Conservation (phyloP, 1,284 basidiomycete species). For the Ganoderma meredithae region DNA sequence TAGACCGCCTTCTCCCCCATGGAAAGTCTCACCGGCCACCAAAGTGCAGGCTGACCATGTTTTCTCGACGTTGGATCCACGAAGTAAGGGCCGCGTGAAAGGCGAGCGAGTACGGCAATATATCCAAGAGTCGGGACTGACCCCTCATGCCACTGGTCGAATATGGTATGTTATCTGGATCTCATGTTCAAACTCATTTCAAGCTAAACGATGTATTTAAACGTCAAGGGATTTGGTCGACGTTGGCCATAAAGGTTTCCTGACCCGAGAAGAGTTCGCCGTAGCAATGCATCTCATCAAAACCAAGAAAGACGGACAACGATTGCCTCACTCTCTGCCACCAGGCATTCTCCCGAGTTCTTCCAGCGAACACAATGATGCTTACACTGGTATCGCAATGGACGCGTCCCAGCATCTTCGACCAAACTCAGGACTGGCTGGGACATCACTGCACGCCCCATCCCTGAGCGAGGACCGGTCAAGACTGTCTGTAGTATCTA, state of each 20-base stretch:
- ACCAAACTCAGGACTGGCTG: slow-evolving; percentile 1
- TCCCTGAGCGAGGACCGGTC: slow-evolving; percentile 15
- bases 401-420: slow-evolving; percentile 9
- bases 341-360: slow-evolving; percentile 17
- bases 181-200: too few species aligned
- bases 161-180: slow-evolving; percentile 34
- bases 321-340: slow-evolving; percentile 32
- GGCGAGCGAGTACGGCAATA: slow-evolving; percentile 34
- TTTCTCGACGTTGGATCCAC: slow-evolving; percentile 38
- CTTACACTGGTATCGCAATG: slow-evolving; percentile 21
- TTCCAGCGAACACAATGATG: slow-evolving; percentile 16
- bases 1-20: slow-evolving; percentile 13
- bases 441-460: slow-evolving; percentile 6
- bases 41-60: slow-evolving; percentile 35
- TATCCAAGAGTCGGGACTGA: slow-evolving; percentile 33
- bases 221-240: slow-evolving; percentile 35
- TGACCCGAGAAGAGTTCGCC: slow-evolving; percentile 37
- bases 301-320: slow-evolving; percentile 30
- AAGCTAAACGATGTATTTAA: neutral
- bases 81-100: slow-evolving; percentile 33
- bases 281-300: slow-evolving; percentile 37
- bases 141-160: slow-evolving; percentile 29
- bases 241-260: slow-evolving; percentile 34
- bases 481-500: neutral
- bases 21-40: slow-evolving; percentile 32